phyloP scores from a whole-genome alignment of 768 basidiomycete genomes.

The Xerocomus potaroensis region DNA sequence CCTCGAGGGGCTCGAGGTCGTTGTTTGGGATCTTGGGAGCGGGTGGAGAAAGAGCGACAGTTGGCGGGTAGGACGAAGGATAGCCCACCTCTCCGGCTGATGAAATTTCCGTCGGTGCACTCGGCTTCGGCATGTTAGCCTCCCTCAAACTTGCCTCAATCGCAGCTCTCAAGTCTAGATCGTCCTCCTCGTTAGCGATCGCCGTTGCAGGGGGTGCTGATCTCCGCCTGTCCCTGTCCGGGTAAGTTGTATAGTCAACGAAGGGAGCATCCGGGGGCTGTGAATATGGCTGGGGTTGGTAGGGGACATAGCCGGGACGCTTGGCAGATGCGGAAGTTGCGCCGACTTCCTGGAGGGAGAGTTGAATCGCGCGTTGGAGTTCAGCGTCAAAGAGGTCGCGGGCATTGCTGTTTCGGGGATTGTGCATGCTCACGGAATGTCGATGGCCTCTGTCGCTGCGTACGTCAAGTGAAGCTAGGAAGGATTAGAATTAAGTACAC shows the following conservation, averaged over 20 bases:
- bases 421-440: constrained; percentile 51
- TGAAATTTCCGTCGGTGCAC: constrained; percentile 65
- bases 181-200: constrained; percentile 68
- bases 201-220: constrained; percentile 20
- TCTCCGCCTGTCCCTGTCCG: constrained; percentile 17
- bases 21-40: constrained; percentile 63
- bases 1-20: constrained; percentile 78
- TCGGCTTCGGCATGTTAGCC: constrained; percentile 69
- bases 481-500: constrained; percentile 16
- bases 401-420: constrained; percentile 49
- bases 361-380: constrained; percentile 87
- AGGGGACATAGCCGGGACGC: constrained; percentile 66
- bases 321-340: constrained; percentile 40
- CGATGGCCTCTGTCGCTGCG: constrained; percentile 47
- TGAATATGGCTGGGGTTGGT: constrained; percentile 42
- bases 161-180: constrained; percentile 87
- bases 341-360: constrained; percentile 78
- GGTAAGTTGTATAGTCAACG: constrained; percentile 53
- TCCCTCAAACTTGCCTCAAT: constrained; percentile 96
- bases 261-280: constrained; percentile 65
- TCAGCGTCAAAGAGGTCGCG: constrained; percentile 78
- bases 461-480: neutral
- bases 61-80: constrained; percentile 45
- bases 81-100: constrained; percentile 48
- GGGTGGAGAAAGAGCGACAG: constrained; percentile 32